A percentile compares a stretch with the other conserved stretches of the same genome.
These are phyloP conservation scores for Penicillium bovifimosum DNA, from an alignment of 495 filamentous ascomycete species.

Conservation along the genomic window DNA sequence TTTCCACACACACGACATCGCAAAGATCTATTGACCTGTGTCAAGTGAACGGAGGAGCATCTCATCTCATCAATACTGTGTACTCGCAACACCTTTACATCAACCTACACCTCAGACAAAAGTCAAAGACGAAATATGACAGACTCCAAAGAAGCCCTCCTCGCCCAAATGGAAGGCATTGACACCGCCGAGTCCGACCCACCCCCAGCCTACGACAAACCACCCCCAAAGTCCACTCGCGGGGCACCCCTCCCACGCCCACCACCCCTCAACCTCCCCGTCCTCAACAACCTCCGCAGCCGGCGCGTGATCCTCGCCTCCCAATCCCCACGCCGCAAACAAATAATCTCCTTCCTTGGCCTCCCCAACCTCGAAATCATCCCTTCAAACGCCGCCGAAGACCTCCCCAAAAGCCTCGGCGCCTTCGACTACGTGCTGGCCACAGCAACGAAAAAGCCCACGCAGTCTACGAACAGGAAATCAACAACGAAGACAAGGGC, in stretches of 20 bases:
- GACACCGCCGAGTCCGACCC: slow-evolving; percentile 16
- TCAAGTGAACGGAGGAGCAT: not conserved
- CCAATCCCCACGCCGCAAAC: slow-evolving; percentile 73
- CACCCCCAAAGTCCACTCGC: slow-evolving; percentile 11
- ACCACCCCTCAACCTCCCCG: slow-evolving; percentile 71
- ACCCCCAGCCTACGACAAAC: slow-evolving; percentile 35
- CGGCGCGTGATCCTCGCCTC: slow-evolving; percentile 85
- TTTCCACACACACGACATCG: not conserved
- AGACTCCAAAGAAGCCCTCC: slow-evolving; percentile 32
- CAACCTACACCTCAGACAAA: not conserved
- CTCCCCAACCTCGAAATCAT: slow-evolving; percentile 74
- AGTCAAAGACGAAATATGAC: slow-evolving; percentile 21
- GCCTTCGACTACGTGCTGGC: slow-evolving; percentile 87
- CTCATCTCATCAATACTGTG: too few relatives aligned
- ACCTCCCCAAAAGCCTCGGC: slow-evolving; percentile 72
- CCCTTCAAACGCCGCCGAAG: slow-evolving; percentile 73
- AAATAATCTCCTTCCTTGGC: slow-evolving; percentile 69
- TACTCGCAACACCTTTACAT: slow-evolving; percentile 4
- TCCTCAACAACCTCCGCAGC: slow-evolving; percentile 61
- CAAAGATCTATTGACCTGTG: not conserved
- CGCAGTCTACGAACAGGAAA: slow-evolving; percentile 65
- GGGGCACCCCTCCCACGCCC: slow-evolving; percentile 38
- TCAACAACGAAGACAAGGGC: slow-evolving; percentile 51
- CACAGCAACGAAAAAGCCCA: slow-evolving; percentile 79
- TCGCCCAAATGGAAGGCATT: slow-evolving; percentile 14